Conservation (phyloP, 23 red algal species). For the Pyropia yezoensis region DNA sequence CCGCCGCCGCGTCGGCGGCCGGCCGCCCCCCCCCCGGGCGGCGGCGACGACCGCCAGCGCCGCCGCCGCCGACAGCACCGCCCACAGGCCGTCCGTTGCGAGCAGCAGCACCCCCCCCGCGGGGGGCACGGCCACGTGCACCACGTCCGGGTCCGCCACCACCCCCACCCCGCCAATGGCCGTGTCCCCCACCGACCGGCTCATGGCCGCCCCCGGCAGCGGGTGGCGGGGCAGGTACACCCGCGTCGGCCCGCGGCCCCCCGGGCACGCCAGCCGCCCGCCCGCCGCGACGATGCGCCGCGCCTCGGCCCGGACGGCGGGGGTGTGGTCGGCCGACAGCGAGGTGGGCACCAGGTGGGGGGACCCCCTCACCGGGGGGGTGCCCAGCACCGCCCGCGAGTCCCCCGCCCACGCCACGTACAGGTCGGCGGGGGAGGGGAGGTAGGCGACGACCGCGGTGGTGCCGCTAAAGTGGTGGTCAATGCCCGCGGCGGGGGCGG, state of each 20-base stretch:
- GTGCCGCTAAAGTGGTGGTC: conserved; percentile 82
- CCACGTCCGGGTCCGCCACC: conserved; percentile 59
- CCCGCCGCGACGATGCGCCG: conserved; percentile 52
- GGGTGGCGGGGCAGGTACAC: conserved; percentile 84
- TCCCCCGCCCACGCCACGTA: conserved; percentile 77
- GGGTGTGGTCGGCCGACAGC: conserved; percentile 77
- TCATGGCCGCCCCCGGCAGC: conserved; percentile 94
- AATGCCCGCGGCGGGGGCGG: conserved; percentile 9
- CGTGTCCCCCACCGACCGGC: conserved; percentile 82
- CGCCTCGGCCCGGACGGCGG: conserved; percentile 54
- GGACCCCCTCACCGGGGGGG: neutral
- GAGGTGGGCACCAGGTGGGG: conserved; percentile 12
- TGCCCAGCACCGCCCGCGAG: conserved; percentile 70
- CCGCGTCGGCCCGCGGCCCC: conserved; percentile 68
- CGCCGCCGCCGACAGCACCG: too few relatives aligned
- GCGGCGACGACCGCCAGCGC: too few relatives aligned
- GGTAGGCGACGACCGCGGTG: conserved; percentile 45
- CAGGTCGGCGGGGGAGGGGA: conserved; percentile 34
- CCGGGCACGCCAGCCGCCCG: conserved; percentile 80
- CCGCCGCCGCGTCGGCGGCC: too few relatives aligned
- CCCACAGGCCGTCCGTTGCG: too few relatives aligned
- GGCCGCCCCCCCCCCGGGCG: too few relatives aligned
- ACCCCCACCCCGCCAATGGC: conserved; percentile 64
- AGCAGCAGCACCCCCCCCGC: too few relatives aligned
- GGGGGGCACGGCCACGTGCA: too few relatives aligned